These are phyloP conservation scores for Pichia phayaonensis DNA, from an alignment of 805 yeast genomes.

Conservation along the genomic window DNA sequence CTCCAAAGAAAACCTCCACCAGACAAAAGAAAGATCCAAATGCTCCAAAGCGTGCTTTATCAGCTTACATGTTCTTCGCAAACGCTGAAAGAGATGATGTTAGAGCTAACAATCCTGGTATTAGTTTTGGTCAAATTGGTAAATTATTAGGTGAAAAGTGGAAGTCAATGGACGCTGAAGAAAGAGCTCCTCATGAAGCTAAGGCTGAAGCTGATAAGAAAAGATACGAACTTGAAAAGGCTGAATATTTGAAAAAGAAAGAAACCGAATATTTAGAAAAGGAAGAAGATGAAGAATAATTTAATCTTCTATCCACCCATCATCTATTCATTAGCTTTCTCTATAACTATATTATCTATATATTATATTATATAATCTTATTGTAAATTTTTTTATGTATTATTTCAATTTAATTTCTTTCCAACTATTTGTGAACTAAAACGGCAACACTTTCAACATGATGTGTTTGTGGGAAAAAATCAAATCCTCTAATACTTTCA, in stretches of 20 bases:
- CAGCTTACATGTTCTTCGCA: conserved; percentile 99
- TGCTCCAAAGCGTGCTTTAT: conserved; percentile 97
- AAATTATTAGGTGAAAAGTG: conserved; percentile 92
- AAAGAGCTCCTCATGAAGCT: conserved; percentile 82
- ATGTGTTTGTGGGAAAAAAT: conserved; percentile 71
- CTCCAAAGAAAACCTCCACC: conserved; percentile 20
- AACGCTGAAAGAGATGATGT: conserved; percentile 95
- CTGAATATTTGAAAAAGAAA: conserved; percentile 51
- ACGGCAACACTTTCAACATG: conserved; percentile 52
- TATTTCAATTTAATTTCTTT: conserved; percentile 5
- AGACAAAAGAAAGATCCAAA: conserved; percentile 68
- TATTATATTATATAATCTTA: background rate
- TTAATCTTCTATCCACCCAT: background rate
- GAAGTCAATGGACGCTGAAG: conserved; percentile 82
- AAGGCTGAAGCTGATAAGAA: conserved; percentile 95
- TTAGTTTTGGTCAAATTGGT: conserved; percentile 92
- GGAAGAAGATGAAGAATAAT: background rate
- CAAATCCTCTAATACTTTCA: conserved; percentile 88
- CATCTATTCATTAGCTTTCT: too few species aligned
- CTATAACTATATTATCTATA: background rate
- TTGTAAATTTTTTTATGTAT: conserved; percentile 3
- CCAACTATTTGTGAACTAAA: conserved; percentile 18
- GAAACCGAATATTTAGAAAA: conserved; percentile 12
- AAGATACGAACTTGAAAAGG: conserved; percentile 95
- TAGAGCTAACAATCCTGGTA: conserved; percentile 94